phyloP scores from a whole-genome alignment of 257 asterid genomes.

The Marsdenia floribunda region DNA sequence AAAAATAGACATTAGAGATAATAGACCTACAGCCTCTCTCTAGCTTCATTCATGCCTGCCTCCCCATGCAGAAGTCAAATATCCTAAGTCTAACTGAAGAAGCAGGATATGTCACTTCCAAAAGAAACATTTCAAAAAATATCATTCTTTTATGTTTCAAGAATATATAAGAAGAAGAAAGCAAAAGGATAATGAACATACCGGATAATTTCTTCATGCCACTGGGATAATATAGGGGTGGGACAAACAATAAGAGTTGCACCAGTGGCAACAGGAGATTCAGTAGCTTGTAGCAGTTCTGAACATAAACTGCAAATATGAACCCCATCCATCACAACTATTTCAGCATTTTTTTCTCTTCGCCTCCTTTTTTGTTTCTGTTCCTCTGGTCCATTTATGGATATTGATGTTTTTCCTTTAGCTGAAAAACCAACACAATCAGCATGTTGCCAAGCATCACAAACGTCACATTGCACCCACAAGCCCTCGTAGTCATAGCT shows the following conservation, averaged over 20 bases:
- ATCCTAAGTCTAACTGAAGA: background rate
- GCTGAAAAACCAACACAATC: constrained; percentile 87
- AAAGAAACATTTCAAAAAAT: background rate
- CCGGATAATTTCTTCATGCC: constrained; percentile 98
- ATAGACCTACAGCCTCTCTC: background rate
- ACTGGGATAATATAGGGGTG: constrained; percentile 91
- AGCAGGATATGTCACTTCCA: background rate
- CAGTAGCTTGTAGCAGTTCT: constrained; percentile 76
- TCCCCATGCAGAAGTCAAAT: background rate
- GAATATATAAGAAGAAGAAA: constrained; percentile 11
- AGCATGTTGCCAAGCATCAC: constrained; percentile 99
- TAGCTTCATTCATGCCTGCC: background rate
- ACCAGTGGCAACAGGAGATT: constrained; percentile 77
- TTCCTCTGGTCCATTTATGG: constrained; percentile 28
- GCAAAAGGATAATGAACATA: constrained; percentile 38
- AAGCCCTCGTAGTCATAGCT: constrained; percentile 69
- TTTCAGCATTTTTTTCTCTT: constrained; percentile 37
- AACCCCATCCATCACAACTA: constrained; percentile 58
- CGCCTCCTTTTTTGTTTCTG: constrained; percentile 20
- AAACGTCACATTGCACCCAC: constrained; percentile 95
- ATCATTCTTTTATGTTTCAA: background rate
- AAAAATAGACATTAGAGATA: background rate
- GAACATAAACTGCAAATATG: constrained; percentile 70
- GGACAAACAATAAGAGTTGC: constrained; percentile 99
- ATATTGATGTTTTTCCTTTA: constrained; percentile 35